Conservation (phyloP, 768 basidiomycete genomes). For the Tricholoma sp. region DNA sequence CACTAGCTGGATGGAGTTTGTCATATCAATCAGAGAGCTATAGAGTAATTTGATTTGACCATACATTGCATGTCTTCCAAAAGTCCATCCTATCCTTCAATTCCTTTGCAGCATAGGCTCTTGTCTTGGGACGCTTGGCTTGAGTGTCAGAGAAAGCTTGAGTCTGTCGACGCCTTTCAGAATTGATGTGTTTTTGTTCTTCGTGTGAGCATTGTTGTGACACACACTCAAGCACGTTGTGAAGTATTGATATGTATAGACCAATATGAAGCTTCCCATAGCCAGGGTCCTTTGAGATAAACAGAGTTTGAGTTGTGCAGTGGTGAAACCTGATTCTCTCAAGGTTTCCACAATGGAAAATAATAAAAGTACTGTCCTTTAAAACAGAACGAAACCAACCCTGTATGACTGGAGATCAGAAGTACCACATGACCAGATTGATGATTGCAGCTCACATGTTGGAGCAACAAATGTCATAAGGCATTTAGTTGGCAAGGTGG, state of each 20-base stretch:
- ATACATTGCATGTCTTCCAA: conserved; percentile 1
- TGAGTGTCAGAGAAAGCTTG: neutral
- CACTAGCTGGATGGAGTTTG: neutral
- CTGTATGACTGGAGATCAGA: neutral
- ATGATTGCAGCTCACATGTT: neutral
- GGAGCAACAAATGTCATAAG: too few species aligned
- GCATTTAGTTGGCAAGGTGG: too few species aligned
- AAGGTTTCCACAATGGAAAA: conserved; percentile 15
- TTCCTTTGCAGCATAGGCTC: conserved; percentile 1
- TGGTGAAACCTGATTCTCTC: conserved; percentile 16
- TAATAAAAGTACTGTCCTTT: conserved; percentile 3
- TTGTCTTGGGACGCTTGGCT: conserved; percentile 6
- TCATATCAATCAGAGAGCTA: neutral
- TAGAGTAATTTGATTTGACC: neutral
- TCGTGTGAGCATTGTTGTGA: neutral
- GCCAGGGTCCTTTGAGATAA: conserved; percentile 10
- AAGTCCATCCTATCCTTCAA: neutral
- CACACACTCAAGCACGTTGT: conserved; percentile 13
- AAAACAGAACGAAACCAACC: neutral
- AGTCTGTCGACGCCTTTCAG: neutral
- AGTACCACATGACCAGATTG: too few species aligned
- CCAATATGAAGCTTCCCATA: conserved; percentile 15
- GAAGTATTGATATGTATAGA: conserved; percentile 12
- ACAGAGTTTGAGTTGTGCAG: conserved; percentile 14
- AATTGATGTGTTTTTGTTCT: conserved; percentile 6